Evolutionary conservation across 106 monocot species (phyloP).

Genomic region (Alisma plantagoaquatica): DNA sequence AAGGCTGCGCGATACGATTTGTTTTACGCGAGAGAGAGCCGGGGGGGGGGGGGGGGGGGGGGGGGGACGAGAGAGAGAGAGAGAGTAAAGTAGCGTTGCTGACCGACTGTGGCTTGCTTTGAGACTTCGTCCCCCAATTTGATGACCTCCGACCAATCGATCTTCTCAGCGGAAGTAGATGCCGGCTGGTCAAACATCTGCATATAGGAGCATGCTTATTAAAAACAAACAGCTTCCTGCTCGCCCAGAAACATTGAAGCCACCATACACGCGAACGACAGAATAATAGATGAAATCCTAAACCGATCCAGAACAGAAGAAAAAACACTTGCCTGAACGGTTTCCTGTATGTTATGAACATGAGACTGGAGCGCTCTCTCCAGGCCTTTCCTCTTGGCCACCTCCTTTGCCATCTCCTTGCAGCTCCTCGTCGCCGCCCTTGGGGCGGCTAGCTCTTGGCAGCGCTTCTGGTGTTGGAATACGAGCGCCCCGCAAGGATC

Average conservation of each 20-base stretch:
- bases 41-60: no score
- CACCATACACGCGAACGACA: not conserved
- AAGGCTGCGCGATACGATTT: no score
- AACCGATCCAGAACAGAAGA: not conserved
- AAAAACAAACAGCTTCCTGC: no score
- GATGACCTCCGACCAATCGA: conserved; percentile 22
- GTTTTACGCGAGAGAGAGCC: no score
- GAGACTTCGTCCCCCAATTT: conserved; percentile 24
- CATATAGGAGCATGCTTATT: no score
- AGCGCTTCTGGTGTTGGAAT: no score
- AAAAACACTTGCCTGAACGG: conserved; percentile 8
- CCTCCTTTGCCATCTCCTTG: conserved; percentile 13
- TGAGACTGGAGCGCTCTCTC: not conserved
- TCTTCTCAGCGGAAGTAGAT: conserved; percentile 13
- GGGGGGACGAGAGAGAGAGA: no score
- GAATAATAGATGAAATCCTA: not conserved
- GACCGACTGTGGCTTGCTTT: conserved; percentile 23
- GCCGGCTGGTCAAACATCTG: conserved; percentile 17
- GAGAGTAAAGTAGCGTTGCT: conserved; percentile 1
- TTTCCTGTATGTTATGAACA: conserved; percentile 11
- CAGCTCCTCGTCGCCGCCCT: not conserved
- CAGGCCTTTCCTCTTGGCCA: conserved; percentile 15
- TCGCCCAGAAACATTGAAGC: no score
- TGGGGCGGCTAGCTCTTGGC: no score
- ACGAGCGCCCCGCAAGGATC: no score